phyloP scores from a whole-genome alignment of 768 basidiomycete genomes.

The Pholiota molesta region DNA sequence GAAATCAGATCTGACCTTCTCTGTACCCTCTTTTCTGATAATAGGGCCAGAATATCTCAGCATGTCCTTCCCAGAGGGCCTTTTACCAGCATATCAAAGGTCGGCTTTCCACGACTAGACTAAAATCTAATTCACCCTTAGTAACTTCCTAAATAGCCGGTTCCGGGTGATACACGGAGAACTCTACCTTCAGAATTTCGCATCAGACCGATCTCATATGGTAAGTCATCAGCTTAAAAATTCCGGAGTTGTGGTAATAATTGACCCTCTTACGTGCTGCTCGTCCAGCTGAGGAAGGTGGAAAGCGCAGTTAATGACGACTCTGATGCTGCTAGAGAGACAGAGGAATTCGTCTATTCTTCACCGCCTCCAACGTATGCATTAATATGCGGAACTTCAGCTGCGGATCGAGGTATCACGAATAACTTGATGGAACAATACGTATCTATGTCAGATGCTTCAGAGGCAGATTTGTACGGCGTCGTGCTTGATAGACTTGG shows the following conservation, averaged over 20 bases:
- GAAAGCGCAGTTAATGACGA: not conserved
- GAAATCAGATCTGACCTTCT: not conserved
- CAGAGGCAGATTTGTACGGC: slow-evolving; percentile 39
- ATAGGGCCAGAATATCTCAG: slow-evolving; percentile 42
- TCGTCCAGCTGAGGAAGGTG: not conserved
- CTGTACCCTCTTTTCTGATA: not conserved
- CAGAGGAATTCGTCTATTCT: slow-evolving; percentile 31
- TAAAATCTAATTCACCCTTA: not conserved
- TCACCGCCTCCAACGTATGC: slow-evolving; percentile 53
- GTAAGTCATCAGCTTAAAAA: slow-evolving; percentile 35
- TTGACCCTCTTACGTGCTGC: not conserved
- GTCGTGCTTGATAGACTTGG: slow-evolving; percentile 19
- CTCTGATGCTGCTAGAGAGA: not conserved
- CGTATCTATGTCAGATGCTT: slow-evolving; percentile 46
- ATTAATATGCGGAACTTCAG: slow-evolving; percentile 47
- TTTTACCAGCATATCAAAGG: slow-evolving; percentile 48
- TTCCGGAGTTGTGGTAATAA: not conserved
- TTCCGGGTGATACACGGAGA: slow-evolving; percentile 63
- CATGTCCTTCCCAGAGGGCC: slow-evolving; percentile 43
- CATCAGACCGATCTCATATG: slow-evolving; percentile 81
- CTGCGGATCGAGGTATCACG: slow-evolving; percentile 37
- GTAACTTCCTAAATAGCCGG: slow-evolving; percentile 37
- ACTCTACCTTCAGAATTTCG: slow-evolving; percentile 60
- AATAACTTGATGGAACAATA: slow-evolving; percentile 65
- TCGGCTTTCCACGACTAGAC: slow-evolving; percentile 19